Evolutionary conservation across 345 rosid genomes (phyloP), one percentile per base, ranked within the genome.

Genomic region (Raphanus sativus): DNA sequence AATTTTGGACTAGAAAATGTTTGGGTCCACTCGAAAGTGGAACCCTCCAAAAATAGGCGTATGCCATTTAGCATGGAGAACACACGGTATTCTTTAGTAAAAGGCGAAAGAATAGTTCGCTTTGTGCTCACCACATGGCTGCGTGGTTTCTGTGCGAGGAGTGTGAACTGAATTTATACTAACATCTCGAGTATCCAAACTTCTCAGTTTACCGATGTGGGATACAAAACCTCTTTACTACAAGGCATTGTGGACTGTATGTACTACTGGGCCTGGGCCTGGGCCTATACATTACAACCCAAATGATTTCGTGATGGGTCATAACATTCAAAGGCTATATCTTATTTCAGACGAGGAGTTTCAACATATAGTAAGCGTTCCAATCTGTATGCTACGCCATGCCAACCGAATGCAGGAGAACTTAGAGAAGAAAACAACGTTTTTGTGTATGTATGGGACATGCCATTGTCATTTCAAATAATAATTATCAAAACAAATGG

Each of bases 21-120:
- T 58, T 8, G 62, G 58, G 34, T 24, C 70, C 70, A 66, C 70
- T 42, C 6, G 0, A 25, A 66, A 26, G 12, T 2, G 11, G 34
- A 6, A 62, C 73, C 78, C 83, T 80, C 75, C 81, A 61, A 84
- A 84, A 84, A 79, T 77, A 34, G 65, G 71, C 25, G 71, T 77
- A 77, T 77, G 61, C 83, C 78, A 70, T 74, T 84, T 4, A 1
- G 25, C 33, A 58, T 62, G 24, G 77, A 52, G 81, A 78, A 65
- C 69, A 73, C 81, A 73, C 81, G 65, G 74, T 79, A 67, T 67
- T 79, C 78, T 79, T 79, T 79, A 79, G 78, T 73, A 79, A 79
- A 79, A 73, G 74, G 78, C 61, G 78, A 79, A 79, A 79, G 72
- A 77, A 78, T 78, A 73, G 82, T 79, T 79, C 70, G 78, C 74